phyloP scores from a whole-genome alignment of 2,329 filamentous ascomycete genomes.

The Lasiodiplodia citricola region DNA sequence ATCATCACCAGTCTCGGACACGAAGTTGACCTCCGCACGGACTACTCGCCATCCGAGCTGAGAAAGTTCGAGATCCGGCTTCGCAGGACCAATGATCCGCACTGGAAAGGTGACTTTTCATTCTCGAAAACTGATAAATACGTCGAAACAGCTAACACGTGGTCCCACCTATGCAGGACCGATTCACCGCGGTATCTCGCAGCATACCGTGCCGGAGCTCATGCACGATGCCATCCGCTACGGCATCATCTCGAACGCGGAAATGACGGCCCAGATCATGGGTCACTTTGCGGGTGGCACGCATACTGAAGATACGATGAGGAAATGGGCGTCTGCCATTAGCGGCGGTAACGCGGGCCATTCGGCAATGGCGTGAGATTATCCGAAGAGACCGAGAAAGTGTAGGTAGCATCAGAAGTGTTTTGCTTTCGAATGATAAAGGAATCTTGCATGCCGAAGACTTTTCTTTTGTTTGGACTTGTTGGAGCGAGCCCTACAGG shows the following conservation, averaged over 20 bases:
- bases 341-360: background rate
- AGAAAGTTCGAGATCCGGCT: background rate
- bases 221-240: background rate
- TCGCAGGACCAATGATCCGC: background rate
- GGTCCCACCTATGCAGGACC: background rate
- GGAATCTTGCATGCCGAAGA: too few species aligned
- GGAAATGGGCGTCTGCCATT: background rate
- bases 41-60: background rate
- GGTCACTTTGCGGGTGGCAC: background rate
- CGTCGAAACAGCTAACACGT: background rate
- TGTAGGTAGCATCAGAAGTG: too few species aligned
- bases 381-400: too few species aligned
- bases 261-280: background rate
- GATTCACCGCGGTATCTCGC: background rate
- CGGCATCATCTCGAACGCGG: background rate
- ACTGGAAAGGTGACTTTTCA: background rate
- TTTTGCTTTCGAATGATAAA: too few species aligned
- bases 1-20: constrained; percentile 3
- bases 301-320: constrained; percentile 1
- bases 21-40: background rate
- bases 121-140: too few species aligned
- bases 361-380: background rate
- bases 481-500: too few species aligned
- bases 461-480: too few species aligned
- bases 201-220: background rate